Percentiles rank a stretch among this genome's conserved stretches.
phyloP scores from a whole-genome alignment of 2,329 filamentous ascomycete species.

The Rhynchosporium secalis region DNA sequence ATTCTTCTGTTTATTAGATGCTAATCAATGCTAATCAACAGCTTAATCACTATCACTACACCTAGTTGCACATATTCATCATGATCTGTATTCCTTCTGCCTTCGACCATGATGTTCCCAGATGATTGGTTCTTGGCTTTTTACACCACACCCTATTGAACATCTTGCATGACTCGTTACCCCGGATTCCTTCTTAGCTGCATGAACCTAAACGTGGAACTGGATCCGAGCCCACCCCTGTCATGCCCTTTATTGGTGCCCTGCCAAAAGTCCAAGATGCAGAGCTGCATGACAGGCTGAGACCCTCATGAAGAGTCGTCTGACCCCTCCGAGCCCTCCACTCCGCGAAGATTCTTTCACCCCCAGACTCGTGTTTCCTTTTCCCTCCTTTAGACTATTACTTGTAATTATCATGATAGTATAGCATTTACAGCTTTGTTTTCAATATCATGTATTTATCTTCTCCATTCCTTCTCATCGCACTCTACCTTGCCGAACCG shows the following conservation, averaged over 20 bases:
- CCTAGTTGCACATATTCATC: too few species aligned
- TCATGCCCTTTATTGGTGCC: not conserved
- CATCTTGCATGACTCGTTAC: not conserved
- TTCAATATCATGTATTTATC: slow-evolving; percentile 12
- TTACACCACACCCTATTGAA: not conserved
- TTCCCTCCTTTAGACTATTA: slow-evolving; percentile 4
- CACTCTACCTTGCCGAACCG: slow-evolving; percentile 11
- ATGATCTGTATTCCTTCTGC: not conserved
- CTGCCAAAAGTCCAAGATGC: not conserved
- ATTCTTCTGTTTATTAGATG: too few species aligned
- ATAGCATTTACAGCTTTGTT: slow-evolving; percentile 16
- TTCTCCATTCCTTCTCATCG: slow-evolving; percentile 9
- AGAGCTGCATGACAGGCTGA: not conserved
- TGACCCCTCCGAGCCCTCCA: slow-evolving; percentile 6
- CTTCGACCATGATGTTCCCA: not conserved
- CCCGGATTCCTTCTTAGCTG: not conserved
- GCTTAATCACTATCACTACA: too few species aligned
- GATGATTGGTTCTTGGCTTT: too few species aligned
- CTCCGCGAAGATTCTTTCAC: not conserved
- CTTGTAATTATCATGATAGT: slow-evolving; percentile 17
- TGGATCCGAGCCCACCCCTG: not conserved
- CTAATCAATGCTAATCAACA: too few species aligned
- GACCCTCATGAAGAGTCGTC: slow-evolving; percentile 1
- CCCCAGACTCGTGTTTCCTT: not conserved
- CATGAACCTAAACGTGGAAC: slow-evolving; percentile 6